A percentile compares a stretch with the other conserved stretches of the same genome.
phyloP scores from a whole-genome alignment of 2,329 filamentous ascomycete species.

The Aureobasidium sp. region DNA sequence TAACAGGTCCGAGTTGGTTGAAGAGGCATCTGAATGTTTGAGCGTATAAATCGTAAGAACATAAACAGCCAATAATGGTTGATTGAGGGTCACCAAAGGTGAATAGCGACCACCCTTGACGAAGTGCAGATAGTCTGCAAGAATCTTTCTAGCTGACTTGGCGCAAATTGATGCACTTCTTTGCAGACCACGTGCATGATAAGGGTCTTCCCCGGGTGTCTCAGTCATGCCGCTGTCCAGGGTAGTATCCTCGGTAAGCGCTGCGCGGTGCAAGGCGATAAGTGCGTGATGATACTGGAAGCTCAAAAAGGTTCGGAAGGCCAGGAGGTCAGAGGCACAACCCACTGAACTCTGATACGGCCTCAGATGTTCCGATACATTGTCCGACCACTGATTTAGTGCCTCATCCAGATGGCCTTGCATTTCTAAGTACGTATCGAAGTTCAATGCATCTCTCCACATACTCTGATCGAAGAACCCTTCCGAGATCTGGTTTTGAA shows the following conservation, averaged over 20 bases:
- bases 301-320: background rate
- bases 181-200: background rate
- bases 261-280: background rate
- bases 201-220: too few species aligned
- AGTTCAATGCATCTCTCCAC: background rate
- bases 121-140: background rate
- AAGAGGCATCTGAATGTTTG: too few species aligned
- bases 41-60: background rate
- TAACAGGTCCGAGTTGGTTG: too few species aligned
- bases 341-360: background rate
- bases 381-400: background rate
- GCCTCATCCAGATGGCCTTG: background rate
- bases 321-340: slow-evolving; percentile 13
- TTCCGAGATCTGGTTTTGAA: background rate
- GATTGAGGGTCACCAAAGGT: background rate
- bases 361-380: background rate
- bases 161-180: background rate
- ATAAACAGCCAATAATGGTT: slow-evolving; percentile 1
- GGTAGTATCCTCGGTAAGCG: background rate
- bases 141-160: background rate
- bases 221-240: background rate
- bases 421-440: background rate
- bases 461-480: background rate
- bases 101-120: background rate
- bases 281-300: slow-evolving; percentile 1